Percentiles rank a stretch among this genome's conserved stretches.
phyloP scores from a whole-genome alignment of 495 filamentous ascomycete species.

The Hypomontagnella submonticulosa region DNA sequence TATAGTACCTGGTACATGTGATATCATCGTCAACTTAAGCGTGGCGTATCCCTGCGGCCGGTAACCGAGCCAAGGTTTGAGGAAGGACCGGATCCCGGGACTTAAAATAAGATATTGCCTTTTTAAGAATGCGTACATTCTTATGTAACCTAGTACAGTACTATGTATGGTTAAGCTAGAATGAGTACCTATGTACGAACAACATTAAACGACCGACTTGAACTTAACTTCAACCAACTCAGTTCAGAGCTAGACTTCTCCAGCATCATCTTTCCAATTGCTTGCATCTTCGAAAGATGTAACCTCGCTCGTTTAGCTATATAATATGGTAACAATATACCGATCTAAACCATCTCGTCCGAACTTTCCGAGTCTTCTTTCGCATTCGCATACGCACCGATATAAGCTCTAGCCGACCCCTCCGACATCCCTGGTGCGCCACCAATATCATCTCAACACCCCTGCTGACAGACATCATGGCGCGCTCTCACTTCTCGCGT shows the following conservation, averaged over 20 bases:
- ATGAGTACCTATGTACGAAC: not conserved
- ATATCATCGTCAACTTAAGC: slow-evolving; percentile 25
- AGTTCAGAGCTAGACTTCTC: slow-evolving; percentile 11
- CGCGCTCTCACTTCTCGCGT: slow-evolving; percentile 47
- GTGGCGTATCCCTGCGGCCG: slow-evolving; percentile 30
- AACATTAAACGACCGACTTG: not conserved
- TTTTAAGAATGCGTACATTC: slow-evolving; percentile 20
- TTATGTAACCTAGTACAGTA: not conserved
- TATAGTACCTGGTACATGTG: slow-evolving; percentile 13
- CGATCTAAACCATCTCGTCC: slow-evolving; percentile 13
- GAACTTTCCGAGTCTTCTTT: slow-evolving; percentile 16
- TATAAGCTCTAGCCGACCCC: slow-evolving; percentile 23
- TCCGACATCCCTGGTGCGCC: slow-evolving; percentile 12
- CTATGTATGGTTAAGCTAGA: too few species aligned
- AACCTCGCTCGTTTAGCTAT: slow-evolving; percentile 17
- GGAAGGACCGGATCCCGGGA: slow-evolving; percentile 29
- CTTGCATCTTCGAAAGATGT: slow-evolving; percentile 24
- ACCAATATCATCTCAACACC: slow-evolving; percentile 5
- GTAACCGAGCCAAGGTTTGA: slow-evolving; percentile 26
- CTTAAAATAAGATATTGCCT: slow-evolving; percentile 20
- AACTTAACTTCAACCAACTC: slow-evolving; percentile 12
- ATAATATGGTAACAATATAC: slow-evolving; percentile 19
- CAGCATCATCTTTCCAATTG: slow-evolving; percentile 14
- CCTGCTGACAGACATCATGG: slow-evolving; percentile 16
- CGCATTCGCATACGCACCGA: not conserved